Evolutionary conservation across 345 rosid species (phyloP), one percentile per base, ranked within the genome.

Genomic region (Cardamine chenopodiifolia): DNA sequence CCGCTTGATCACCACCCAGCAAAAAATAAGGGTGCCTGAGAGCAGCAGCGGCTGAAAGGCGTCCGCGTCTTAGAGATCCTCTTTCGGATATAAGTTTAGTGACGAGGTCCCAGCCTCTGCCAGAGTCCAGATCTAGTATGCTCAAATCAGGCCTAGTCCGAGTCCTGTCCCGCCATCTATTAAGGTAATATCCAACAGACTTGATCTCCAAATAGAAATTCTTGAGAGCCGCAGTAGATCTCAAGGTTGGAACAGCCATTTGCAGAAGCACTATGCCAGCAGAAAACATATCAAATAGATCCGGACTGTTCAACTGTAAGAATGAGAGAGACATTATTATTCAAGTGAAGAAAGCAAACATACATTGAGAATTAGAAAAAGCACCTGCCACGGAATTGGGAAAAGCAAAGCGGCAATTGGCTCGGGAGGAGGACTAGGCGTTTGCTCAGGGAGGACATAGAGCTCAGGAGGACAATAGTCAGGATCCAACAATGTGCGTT

Each of bases 21-120:
- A 93, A 82, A 79, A 93, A 93, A 83, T 91, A 93, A 78, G 98
- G 97, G 80, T 91, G 97, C 82, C 96, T 82, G 53, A 91, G 85
- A 79, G 96, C 89, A 63, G 96, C 95, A 13, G 96, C 83, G 4
- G 98, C 98, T 1, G 98, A 91, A 80, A 91, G 85, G 72, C 98
- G 96, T 23, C 98, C 92, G 61, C 90, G 87, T 66, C 92, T 62
- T 72, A 90, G 83, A 70, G 74, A 82, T 17, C 96, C 91, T 82
- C 98, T 84, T 79, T 94, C 87, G 4, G 97, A 89, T 35, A 91
- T 81, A 34, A 94, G 86, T 80, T 87, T 91, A 2, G 89, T 88
- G 55, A 96, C 97, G 32, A 91, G 84, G 75, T 94, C 95, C 98
- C 98, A 91, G n/a, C 97, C 98, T 82, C 93, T 89, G 37, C 92